A percentile compares a stretch with the other conserved stretches of the same genome.
phyloP scores from a whole-genome alignment of 305 asterid species.

The Fraxinus floribunda region DNA sequence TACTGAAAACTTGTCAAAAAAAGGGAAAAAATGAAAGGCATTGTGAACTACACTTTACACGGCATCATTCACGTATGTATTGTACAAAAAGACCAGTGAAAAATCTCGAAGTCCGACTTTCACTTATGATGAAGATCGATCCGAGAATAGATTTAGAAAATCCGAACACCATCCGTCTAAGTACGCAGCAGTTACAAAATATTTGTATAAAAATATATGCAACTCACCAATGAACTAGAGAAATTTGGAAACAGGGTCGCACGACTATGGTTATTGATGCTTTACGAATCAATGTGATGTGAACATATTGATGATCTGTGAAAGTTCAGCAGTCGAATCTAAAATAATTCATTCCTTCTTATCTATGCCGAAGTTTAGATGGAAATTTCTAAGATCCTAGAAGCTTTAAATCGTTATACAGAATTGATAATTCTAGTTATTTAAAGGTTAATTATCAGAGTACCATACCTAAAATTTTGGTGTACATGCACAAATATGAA shows the following conservation, averaged over 20 bases:
- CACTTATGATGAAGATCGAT: background rate
- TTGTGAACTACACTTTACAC: background rate
- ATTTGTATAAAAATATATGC: background rate
- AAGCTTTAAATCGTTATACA: background rate
- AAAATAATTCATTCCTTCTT: background rate
- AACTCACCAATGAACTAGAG: background rate
- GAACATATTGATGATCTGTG: background rate
- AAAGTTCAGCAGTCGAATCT: background rate
- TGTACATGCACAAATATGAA: background rate
- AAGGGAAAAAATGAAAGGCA: background rate
- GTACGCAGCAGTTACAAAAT: background rate
- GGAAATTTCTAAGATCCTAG: background rate
- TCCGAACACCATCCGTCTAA: background rate
- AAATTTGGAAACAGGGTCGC: background rate
- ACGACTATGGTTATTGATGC: background rate
- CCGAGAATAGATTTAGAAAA: background rate
- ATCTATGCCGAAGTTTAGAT: background rate
- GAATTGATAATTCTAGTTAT: background rate
- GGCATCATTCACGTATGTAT: background rate
- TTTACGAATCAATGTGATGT: background rate
- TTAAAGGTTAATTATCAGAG: background rate
- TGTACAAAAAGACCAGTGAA: background rate
- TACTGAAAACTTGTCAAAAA: background rate
- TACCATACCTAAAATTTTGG: background rate
- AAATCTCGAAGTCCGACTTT: background rate